A percentile compares a stretch with the other conserved stretches of the same genome.
Conservation (phyloP, 139 green algal genomes). For the Chlamydomonas incerta region DNA sequence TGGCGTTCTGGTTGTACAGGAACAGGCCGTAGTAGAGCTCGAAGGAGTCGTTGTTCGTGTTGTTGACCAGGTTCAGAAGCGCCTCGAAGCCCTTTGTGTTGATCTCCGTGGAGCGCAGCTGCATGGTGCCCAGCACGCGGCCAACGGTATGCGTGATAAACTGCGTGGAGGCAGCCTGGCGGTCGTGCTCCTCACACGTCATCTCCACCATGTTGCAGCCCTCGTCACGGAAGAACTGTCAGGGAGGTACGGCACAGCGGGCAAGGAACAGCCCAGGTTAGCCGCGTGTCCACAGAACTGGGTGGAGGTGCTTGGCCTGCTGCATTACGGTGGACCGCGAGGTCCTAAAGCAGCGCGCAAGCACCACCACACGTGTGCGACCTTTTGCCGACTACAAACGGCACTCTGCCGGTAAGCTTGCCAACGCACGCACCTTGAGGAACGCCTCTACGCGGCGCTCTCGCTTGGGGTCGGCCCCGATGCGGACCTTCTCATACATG, state of each 20-base stretch:
- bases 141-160: constrained; percentile 99
- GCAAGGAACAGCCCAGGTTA: neutral
- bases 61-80: constrained; percentile 95
- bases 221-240: constrained; percentile 82
- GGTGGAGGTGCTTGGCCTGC: no score
- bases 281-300: no score
- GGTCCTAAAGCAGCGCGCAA: no score
- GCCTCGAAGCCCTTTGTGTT: constrained; percentile 95
- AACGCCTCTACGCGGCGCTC: constrained; percentile 60
- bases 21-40: constrained; percentile 99
- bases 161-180: constrained; percentile 91
- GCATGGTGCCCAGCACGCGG: constrained; percentile 84
- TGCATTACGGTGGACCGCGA: no score
- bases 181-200: constrained; percentile 98
- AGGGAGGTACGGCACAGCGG: no score
- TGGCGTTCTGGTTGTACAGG: constrained; percentile 97
- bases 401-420: no score
- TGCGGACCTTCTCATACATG: constrained; percentile 92
- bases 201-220: constrained; percentile 98
- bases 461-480: constrained; percentile 42
- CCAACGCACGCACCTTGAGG: constrained; percentile 50
- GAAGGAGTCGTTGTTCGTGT: constrained; percentile 98
- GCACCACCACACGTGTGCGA: no score
- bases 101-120: constrained; percentile 85
- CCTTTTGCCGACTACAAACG: no score